Conservation (phyloP, 2,329 filamentous ascomycete genomes). For the Byssoonygena ceratinophila region DNA sequence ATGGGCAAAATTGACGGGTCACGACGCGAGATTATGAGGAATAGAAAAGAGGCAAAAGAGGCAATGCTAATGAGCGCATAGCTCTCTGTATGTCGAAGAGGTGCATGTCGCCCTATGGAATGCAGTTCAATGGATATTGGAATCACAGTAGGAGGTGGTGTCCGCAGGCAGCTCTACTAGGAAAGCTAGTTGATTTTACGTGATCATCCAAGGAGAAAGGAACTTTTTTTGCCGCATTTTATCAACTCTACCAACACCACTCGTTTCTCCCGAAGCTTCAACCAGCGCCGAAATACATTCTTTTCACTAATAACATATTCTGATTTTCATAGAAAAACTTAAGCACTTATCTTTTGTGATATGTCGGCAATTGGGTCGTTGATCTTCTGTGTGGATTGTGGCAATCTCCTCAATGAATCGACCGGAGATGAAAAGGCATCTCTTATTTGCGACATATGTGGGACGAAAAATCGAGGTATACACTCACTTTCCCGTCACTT, state of each 20-base stretch:
- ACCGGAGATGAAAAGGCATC: conserved; percentile 65
- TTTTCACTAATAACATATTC: neutral
- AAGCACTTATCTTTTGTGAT: too few relatives aligned
- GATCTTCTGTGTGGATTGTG: conserved; percentile 87
- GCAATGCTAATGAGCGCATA: neutral
- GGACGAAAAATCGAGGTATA: conserved; percentile 68
- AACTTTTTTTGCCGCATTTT: neutral
- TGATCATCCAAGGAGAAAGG: neutral
- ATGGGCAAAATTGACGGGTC: conserved; percentile 16
- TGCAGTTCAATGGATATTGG: neutral
- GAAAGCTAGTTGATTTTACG: neutral
- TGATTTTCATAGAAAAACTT: too few relatives aligned
- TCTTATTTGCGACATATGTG: conserved; percentile 76
- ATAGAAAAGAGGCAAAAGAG: neutral
- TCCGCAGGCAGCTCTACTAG: conserved; percentile 4
- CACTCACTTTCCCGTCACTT: neutral
- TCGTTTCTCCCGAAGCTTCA: neutral
- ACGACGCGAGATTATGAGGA: neutral
- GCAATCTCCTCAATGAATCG: conserved; percentile 74
- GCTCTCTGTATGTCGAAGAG: neutral
- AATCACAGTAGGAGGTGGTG: neutral
- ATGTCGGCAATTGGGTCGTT: conserved; percentile 89
- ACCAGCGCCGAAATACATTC: neutral
- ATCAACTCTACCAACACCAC: too few relatives aligned
- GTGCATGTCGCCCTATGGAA: neutral